Evolutionary conservation across 352 stramenopile genomes (phyloP).

Genomic region (Pythium monospermum): DNA sequence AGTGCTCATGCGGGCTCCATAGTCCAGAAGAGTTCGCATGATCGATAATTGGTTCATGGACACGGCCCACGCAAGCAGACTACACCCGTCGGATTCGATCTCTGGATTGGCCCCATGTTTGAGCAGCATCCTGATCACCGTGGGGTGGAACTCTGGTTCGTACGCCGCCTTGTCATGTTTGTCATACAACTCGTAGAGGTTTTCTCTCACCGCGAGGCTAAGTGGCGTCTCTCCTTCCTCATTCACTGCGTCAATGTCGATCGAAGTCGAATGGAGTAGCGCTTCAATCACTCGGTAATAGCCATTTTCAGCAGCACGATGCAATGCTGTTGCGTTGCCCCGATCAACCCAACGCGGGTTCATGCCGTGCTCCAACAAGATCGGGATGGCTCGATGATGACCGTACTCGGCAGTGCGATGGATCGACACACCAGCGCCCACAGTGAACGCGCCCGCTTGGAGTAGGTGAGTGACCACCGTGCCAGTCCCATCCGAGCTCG

Average conservation of each 20-base stretch:
- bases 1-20: neutral
- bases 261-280: neutral
- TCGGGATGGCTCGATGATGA: neutral
- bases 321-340: neutral
- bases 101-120: neutral
- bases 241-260: constrained; percentile 5
- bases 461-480: neutral
- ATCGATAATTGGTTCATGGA: neutral
- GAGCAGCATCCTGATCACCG: neutral
- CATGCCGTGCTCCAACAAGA: neutral
- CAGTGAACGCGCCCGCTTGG: neutral
- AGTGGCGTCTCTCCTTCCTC: neutral
- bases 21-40: neutral
- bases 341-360: neutral
- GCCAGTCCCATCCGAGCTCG: neutral
- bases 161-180: neutral
- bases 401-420: constrained; percentile 2
- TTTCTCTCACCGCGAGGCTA: neutral
- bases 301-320: neutral
- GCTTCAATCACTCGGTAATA: neutral
- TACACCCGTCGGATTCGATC: neutral
- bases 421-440: neutral
- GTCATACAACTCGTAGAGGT: neutral
- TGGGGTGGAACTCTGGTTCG: neutral
- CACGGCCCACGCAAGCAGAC: neutral